Evolutionary conservation across 495 filamentous ascomycete genomes (phyloP).

Genomic region (Chaetomium cochliodes): DNA sequence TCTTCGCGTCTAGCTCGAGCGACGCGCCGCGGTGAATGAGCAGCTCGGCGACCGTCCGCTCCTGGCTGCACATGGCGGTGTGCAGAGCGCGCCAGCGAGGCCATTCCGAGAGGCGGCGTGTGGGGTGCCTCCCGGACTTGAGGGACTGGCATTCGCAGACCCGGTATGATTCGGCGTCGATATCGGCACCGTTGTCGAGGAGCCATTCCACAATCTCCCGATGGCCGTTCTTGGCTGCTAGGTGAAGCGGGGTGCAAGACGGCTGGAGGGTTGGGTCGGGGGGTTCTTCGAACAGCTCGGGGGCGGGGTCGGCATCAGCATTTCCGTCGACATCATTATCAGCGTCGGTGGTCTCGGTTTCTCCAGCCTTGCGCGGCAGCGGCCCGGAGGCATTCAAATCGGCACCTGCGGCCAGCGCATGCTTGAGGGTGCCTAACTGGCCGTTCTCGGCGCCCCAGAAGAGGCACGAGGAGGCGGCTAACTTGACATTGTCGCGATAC

Average conservation of each 20-base stretch:
- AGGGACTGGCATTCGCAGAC: constrained; percentile 34
- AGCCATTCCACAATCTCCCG: constrained; percentile 35
- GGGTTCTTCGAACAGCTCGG: constrained; percentile 12
- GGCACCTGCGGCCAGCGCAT: constrained; percentile 31
- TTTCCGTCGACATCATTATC: constrained; percentile 16
- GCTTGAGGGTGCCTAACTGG: constrained; percentile 30
- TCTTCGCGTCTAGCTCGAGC: constrained; percentile 26
- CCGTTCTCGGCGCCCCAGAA: constrained; percentile 32
- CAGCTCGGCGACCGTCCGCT: constrained; percentile 34
- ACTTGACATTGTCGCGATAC: constrained; percentile 28
- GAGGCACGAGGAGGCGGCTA: constrained; percentile 15
- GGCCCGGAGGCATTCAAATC: constrained; percentile 29
- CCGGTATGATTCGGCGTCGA: constrained; percentile 31
- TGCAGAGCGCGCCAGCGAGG: constrained; percentile 41
- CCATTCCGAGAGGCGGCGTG: constrained; percentile 12
- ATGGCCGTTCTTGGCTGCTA: constrained; percentile 37
- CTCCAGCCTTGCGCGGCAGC: constrained; percentile 17
- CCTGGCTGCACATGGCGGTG: constrained; percentile 38
- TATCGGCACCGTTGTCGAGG: constrained; percentile 36
- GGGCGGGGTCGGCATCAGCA: constrained; percentile 8
- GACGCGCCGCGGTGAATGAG: constrained; percentile 39
- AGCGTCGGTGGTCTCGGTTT: constrained; percentile 1
- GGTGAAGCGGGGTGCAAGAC: constrained; percentile 35
- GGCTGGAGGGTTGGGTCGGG: constrained; percentile 18
- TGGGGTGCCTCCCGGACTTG: constrained; percentile 23